Percentiles rank a stretch among this genome's conserved stretches.
Conservation (phyloP, 129 eudicot species). For the Flaveria brownii region DNA sequence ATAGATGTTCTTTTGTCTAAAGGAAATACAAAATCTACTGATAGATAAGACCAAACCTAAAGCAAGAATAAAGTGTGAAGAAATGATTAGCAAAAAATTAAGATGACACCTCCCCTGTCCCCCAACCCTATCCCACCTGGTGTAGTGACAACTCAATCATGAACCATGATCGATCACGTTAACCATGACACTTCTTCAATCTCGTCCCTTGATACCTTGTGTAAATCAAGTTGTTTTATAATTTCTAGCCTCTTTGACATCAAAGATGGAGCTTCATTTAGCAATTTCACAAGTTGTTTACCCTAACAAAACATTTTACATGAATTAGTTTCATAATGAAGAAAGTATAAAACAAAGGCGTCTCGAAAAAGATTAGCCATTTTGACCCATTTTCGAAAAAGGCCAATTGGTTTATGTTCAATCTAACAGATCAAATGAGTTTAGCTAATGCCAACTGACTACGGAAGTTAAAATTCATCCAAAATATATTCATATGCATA, state of each 20-base stretch:
- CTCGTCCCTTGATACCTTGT: slow-evolving; percentile 61
- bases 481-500: too few species aligned
- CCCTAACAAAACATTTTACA: slow-evolving; percentile 35
- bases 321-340: neutral
- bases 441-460: too few species aligned
- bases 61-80: slow-evolving; percentile 27
- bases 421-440: slow-evolving; percentile 2
- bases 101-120: neutral
- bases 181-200: slow-evolving; percentile 53
- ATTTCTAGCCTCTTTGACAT: slow-evolving; percentile 51
- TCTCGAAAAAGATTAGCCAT: neutral
- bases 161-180: slow-evolving; percentile 30
- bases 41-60: neutral
- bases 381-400: neutral
- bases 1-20: slow-evolving; percentile 16
- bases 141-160: neutral
- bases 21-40: slow-evolving; percentile 11
- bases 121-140: neutral
- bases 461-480: too few species aligned
- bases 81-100: slow-evolving; percentile 17
- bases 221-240: slow-evolving; percentile 48
- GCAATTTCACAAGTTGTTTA: slow-evolving; percentile 38
- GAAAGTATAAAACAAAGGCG: neutral
- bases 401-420: neutral
- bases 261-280: slow-evolving; percentile 56